phyloP scores from a whole-genome alignment of 2,329 filamentous ascomycete genomes.

The Fusarium sublunatum region DNA sequence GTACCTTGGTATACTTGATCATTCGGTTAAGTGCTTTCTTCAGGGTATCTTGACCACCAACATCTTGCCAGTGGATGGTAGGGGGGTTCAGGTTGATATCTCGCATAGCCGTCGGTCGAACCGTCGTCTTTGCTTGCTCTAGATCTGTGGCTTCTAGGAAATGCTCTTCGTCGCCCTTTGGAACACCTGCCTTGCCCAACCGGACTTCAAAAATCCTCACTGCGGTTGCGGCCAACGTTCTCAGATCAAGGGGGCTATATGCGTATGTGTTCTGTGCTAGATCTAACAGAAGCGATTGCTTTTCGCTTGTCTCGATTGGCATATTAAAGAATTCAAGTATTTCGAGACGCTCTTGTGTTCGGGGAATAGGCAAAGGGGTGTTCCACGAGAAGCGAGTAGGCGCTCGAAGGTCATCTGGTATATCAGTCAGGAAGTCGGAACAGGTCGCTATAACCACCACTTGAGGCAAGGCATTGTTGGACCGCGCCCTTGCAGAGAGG shows the following conservation, averaged over 20 bases:
- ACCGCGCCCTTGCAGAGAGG: conserved; percentile 57
- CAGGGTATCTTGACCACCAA: conserved; percentile 83
- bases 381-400: conserved; percentile 73
- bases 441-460: conserved; percentile 82
- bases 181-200: conserved; percentile 38
- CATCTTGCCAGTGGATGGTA: conserved; percentile 85
- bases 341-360: conserved; percentile 74
- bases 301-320: conserved; percentile 59
- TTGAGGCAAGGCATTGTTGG: conserved; percentile 57
- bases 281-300: conserved; percentile 64
- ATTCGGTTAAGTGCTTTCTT: conserved; percentile 70
- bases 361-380: conserved; percentile 81
- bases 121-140: conserved; percentile 71
- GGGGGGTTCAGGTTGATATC: conserved; percentile 91
- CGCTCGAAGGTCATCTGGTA: conserved; percentile 76
- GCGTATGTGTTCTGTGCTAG: conserved; percentile 85
- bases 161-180: conserved; percentile 30
- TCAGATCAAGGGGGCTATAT: conserved; percentile 83
- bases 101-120: conserved; percentile 87
- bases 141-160: conserved; percentile 64
- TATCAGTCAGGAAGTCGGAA: conserved; percentile 73
- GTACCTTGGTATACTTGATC: conserved; percentile 56
- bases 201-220: conserved; percentile 45
- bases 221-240: conserved; percentile 64
- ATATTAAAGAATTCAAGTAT: conserved; percentile 74